Evolutionary conservation across 2,329 filamentous ascomycete genomes (phyloP).

Genomic region (Talaromyces funiculosus): DNA sequence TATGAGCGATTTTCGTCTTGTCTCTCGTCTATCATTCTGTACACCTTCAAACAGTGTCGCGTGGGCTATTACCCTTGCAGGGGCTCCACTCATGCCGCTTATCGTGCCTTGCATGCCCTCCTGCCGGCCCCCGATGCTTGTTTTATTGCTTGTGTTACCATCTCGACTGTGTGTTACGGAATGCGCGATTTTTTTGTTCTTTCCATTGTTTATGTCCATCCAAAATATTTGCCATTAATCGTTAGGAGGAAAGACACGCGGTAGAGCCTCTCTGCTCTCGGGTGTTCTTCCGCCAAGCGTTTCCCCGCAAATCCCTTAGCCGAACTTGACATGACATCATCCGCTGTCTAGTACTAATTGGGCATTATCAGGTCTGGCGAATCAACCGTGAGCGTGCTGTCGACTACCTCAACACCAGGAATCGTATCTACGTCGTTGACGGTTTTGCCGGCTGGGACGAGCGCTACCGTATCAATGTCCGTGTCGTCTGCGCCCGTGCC

Average conservation of each 20-base stretch:
- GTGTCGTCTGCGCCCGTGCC: conserved; percentile 95
- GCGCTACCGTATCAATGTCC: conserved; percentile 95
- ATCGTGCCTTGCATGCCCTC: conserved; percentile 12
- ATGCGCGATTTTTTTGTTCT: conserved; percentile 13
- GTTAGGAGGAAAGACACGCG: not conserved
- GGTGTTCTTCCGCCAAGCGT: not conserved
- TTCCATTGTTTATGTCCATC: not conserved
- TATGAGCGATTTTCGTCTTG: conserved; percentile 11
- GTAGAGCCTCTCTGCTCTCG: not conserved
- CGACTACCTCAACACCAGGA: conserved; percentile 98
- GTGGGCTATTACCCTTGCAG: conserved; percentile 16
- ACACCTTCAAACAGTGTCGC: conserved; percentile 13
- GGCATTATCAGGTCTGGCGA: conserved; percentile 74
- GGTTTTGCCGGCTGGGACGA: conserved; percentile 98
- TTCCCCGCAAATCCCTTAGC: conserved; percentile 17
- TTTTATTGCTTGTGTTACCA: conserved; percentile 13
- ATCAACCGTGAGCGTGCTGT: conserved; percentile 99
- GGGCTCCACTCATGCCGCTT: conserved; percentile 11
- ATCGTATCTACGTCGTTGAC: conserved; percentile 97
- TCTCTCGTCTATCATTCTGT: not conserved
- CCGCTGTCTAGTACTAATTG: conserved; percentile 16
- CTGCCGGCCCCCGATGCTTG: conserved; percentile 20
- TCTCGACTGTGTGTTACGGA: not conserved
- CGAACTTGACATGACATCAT: conserved; percentile 27
- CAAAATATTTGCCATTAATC: not conserved